Evolutionary conservation across 108 stramenopile species (phyloP), one percentile per base, ranked within the genome.

Genomic region (Discostella pseudostelligera): DNA sequence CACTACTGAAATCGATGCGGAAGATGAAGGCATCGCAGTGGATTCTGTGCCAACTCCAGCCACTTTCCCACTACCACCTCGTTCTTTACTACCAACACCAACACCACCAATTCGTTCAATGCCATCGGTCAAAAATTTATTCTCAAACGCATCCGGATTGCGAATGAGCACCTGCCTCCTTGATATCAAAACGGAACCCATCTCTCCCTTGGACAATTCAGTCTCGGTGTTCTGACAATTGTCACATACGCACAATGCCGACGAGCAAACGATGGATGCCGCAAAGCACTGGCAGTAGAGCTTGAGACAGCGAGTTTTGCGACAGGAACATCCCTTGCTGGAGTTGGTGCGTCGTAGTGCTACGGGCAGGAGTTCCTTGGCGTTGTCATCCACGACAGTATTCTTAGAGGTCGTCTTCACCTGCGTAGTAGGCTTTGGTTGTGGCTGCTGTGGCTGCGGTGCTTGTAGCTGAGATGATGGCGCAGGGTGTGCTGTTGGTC

Each of bases 221-320:
- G 25, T 51, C 8, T 63, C n/a, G 19, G 75, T 82, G 59, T 95
- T 95, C 29, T 76, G 63, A 54, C 94, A 95, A 4, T 64, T 42
- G 8, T 83, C 75, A 59, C 94, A 95, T 36, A 73, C 65, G 60
- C 94, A 95, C n/a, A 32, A 24, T 1, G 69, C 63, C 14, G 78
- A 55, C n/a, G 78, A 70, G 63, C 91, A 92, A 1, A 87, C 71
- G 13, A 78, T 48, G 47, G 73, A 78, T n/a, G 80, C 49, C 19
- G 87, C 79, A 73, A 95, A 95, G 70, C 94, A 95, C 43, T 89
- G 87, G 69, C 94, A 95, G 70, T 94, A 94, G 39, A 92, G 78
- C 62, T 94, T 91, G 35, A 94, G 82, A 56, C 93, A 94, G 53
- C 84, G 82, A 39, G 76, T 69, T 56, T 77, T 77, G 45, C 67